A percentile compares a stretch with the other conserved stretches of the same genome.
These are phyloP conservation scores for Hemisphaericaspora subhashii DNA, from an alignment of 1,139 yeast genomes.

Conservation along the genomic window DNA sequence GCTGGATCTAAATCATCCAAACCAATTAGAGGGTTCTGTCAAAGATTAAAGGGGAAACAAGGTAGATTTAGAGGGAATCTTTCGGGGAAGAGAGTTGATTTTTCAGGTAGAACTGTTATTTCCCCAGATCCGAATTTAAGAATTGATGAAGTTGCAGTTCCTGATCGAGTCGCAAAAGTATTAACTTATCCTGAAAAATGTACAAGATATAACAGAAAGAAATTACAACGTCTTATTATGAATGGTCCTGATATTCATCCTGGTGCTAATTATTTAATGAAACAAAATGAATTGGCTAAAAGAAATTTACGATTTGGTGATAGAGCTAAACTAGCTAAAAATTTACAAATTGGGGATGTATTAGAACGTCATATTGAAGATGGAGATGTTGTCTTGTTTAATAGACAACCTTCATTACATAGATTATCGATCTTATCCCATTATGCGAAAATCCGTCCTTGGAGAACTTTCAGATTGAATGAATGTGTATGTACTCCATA, in stretches of 20 bases:
- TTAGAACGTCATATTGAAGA: slow-evolving; percentile 98
- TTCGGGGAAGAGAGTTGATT: slow-evolving; percentile 98
- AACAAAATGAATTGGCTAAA: slow-evolving; percentile 81
- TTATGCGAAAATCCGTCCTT: slow-evolving; percentile 93
- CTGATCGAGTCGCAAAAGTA: slow-evolving; percentile 93
- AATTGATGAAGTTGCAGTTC: slow-evolving; percentile 97
- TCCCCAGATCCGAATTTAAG: slow-evolving; percentile 97
- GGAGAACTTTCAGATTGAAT: slow-evolving; percentile 96
- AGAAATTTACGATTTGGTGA: slow-evolving; percentile 90
- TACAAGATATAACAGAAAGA: slow-evolving; percentile 80
- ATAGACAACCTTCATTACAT: slow-evolving; percentile 97
- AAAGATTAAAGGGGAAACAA: slow-evolving; percentile 95
- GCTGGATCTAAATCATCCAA: slow-evolving; percentile 58
- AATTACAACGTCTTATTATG: slow-evolving; percentile 67
- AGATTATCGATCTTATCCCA: slow-evolving; percentile 92
- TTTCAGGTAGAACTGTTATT: slow-evolving; percentile 96
- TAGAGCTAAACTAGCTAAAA: slow-evolving; percentile 71
- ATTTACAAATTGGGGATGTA: slow-evolving; percentile 81
- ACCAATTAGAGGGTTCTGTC: slow-evolving; percentile 96
- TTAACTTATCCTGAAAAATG: slow-evolving; percentile 95
- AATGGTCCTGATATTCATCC: slow-evolving; percentile 93
- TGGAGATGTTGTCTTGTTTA: slow-evolving; percentile 93
- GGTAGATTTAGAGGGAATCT: slow-evolving; percentile 98
- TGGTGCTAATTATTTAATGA: slow-evolving; percentile 90
- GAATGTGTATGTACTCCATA: slow-evolving; percentile 99